Base-by-base conservation (phyloP, 1,284 basidiomycete species). In the Ustilago crameri region DNA sequence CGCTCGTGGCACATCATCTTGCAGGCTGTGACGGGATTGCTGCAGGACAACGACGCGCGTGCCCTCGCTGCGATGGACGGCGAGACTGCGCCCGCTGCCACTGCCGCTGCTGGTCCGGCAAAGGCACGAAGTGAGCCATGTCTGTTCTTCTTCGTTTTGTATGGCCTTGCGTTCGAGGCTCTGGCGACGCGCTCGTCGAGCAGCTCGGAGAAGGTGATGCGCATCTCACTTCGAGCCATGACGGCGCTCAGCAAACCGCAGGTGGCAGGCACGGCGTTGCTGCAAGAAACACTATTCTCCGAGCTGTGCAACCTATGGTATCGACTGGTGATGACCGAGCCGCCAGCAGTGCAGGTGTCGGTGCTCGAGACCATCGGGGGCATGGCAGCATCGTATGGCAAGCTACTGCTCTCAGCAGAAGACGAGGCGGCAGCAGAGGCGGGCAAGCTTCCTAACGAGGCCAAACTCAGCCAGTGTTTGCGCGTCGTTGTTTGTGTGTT, bases 91-190 rank as follows among this genome's bases (percentile, higher is more conserved):
- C 3, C 85, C 84, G 24, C 75, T 74, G 48, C 58, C 23, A 37
- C 46, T 17, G 54, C 35, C 17, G 20, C 44, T 3, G 41, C 63
- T 7, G 26, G 12, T 3, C 37, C 49, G 1, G 23, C 30, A 8
- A 57, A 51, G 15, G 49, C 60, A 9, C 43, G 66, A 4, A 69
- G 66, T 42, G 92, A 93, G 61, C 93, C 94, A 0, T 87, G 89
- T 0, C 86, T 89, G 8, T 90, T 93, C 84, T 98, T 97, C 85
- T 93, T 90, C 84, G 88, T 93, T 15, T 83, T 97, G 12, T 97
- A 96, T 79, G 95, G 95, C 12, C 87, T 98, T 20, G 90, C 95
- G 0, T 97, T 93, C 73, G 95, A 98, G 82, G 89, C 92, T 0
- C 86, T 98, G 10, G 89, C 91, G 1, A 87, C 88, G 1, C 87